Evolutionary conservation across 1,139 yeast species (phyloP).

Genomic region (Yamadazyma conglobata): DNA sequence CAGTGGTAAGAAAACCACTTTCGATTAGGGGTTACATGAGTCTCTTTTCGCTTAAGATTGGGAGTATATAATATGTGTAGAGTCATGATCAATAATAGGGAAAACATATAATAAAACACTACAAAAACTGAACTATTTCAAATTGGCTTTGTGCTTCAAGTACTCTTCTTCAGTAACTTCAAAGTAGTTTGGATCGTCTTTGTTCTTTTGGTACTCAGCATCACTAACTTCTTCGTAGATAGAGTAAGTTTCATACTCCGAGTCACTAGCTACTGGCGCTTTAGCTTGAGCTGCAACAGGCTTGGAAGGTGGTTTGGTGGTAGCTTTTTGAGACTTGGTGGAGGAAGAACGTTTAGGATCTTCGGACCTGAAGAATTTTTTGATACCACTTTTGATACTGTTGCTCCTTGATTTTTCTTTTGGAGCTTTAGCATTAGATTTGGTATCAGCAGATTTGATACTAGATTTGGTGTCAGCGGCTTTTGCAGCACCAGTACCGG

Average conservation of each 20-base stretch:
- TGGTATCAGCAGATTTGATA: conserved; percentile 2
- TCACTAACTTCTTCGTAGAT: conserved; percentile 53
- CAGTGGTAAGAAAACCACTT: conserved; percentile 82
- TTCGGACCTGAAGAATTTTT: conserved; percentile 9
- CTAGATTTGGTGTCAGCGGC: no score
- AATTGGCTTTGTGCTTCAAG: conserved; percentile 20
- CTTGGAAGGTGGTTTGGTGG: conserved; percentile 7
- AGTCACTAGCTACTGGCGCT: conserved; percentile 13
- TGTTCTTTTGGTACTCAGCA: conserved; percentile 42
- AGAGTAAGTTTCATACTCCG: conserved; percentile 35
- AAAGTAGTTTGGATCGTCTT: conserved; percentile 48
- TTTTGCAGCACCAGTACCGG: conserved; percentile 9
- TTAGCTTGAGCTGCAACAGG: conserved; percentile 13
- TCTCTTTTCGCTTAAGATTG: no score
- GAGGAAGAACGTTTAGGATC: no score
- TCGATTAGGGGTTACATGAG: no score
- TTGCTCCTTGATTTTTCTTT: conserved; percentile 12
- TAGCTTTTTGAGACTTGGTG: conserved; percentile 4
- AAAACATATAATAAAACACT: conserved; percentile 3
- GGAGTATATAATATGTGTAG: conserved; percentile 1
- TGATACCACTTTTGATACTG: conserved; percentile 13
- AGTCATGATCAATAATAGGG: no score
- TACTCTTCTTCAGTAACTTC: conserved; percentile 41
- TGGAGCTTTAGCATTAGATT: conserved; percentile 4
- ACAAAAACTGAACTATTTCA: conserved; percentile 1